Evolutionary conservation across 164 flowering plant species (phyloP), one percentile per base, ranked within the genome.

Genomic region (Chimonanthus praecox): DNA sequence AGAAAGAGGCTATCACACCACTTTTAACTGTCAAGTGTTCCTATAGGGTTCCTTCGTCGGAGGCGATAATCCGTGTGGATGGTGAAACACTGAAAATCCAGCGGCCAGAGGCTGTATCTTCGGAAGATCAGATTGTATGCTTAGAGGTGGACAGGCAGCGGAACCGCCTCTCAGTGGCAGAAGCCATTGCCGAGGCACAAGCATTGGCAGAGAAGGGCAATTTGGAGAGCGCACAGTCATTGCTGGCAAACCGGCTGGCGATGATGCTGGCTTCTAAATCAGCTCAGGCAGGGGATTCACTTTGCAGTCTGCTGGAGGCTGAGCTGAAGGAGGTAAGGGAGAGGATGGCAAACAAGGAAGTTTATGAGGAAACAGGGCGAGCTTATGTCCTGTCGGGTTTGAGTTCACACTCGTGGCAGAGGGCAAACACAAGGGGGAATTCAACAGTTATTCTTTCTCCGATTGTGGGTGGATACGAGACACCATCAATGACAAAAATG

Each of bases 351-450:
- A 83, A 51, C 68, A 71, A 46, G 67, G 72, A 75, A 47, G 2
- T 69, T 21, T 80, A 83, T 69, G 82, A 80, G 13, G 70, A 43
- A 7, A 58, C 82, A 1, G 83, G 83, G 7, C 72, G 83, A 20
- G 85, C 85, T 45, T 78, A 80, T 75, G 76, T 76, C 4, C 71
- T 83, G 7, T 80, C 83, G 3, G 80, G 83, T 11, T 72, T 83
- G 78, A 83, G 85, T 68, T 83, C 83, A 3, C 82, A 78, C 58
- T 75, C 84, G 20, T 76, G 81, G 80, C 80, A 74, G 76, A 70
- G 82, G 79, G 85, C 84, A 43, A 78, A 81, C 15, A 78, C 82
- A 5, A 73, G 82, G 60, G 82, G 84, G 6, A 68, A 73, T 50
- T 74, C 70, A 0, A 60, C 51, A 9, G 60, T 62, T 1, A 16